A percentile compares a stretch with the other conserved stretches of the same genome.
Evolutionary conservation across 2,329 filamentous ascomycete genomes (phyloP).

Genomic region (Hymenotorrendiella dingleyae): DNA sequence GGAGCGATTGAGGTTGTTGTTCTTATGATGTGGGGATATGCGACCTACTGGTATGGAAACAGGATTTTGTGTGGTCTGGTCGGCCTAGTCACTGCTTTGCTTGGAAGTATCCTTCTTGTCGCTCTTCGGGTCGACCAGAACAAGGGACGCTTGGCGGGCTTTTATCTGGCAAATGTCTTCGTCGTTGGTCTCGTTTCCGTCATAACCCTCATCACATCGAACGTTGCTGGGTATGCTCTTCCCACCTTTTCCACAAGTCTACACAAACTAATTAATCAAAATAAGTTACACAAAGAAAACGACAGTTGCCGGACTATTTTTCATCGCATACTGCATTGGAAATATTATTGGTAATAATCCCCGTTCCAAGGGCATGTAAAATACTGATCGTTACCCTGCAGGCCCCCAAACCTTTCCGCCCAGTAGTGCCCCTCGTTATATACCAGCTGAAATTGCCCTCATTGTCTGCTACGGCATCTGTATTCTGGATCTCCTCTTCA

Average conservation of each 20-base stretch:
- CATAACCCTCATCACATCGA: not conserved
- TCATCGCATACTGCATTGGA: not conserved
- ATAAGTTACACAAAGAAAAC: not conserved
- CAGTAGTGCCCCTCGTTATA: not conserved
- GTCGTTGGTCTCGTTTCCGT: not conserved
- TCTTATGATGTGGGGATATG: not conserved
- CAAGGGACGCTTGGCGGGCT: not conserved
- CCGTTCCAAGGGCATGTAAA: not conserved
- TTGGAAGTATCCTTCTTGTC: not conserved
- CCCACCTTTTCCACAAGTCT: too few relatives aligned
- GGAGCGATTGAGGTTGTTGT: constrained; percentile 10
- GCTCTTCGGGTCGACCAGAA: not conserved
- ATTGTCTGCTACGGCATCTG: not conserved
- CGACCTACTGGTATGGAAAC: not conserved
- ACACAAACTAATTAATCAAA: too few relatives aligned
- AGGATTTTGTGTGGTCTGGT: not conserved
- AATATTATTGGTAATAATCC: not conserved
- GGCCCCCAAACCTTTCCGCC: not conserved
- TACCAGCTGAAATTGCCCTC: not conserved
- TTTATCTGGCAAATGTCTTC: not conserved
- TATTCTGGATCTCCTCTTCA: not conserved
- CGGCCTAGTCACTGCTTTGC: not conserved
- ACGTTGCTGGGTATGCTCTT: not conserved
- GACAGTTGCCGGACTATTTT: not conserved
- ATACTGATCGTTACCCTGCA: not conserved